Conservation (phyloP, 305 asterid species). For the Fraxinus platypoda region DNA sequence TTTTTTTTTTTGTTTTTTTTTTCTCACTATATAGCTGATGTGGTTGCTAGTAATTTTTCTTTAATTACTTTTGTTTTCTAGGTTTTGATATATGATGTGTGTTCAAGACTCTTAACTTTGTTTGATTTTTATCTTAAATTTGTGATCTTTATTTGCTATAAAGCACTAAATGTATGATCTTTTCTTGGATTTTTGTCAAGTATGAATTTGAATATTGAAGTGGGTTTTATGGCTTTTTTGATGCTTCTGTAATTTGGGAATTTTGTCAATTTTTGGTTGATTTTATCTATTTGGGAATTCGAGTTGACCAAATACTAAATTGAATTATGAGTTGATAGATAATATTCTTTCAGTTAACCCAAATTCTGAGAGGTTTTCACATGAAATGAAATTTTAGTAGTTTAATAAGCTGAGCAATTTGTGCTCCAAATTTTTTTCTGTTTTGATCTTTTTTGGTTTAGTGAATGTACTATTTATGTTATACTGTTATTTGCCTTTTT, state of each 20-base stretch:
- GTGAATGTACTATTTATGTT: not conserved
- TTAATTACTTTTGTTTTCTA: constrained; percentile 9
- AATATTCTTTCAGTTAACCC: constrained; percentile 1
- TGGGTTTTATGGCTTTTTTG: constrained; percentile 19
- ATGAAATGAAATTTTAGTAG: constrained; percentile 14
- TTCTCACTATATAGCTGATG: constrained; percentile 22
- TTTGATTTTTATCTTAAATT: constrained; percentile 23
- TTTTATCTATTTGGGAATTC: not conserved
- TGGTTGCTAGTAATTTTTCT: constrained; percentile 23
- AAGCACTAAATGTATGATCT: constrained; percentile 36
- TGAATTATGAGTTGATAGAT: constrained; percentile 11
- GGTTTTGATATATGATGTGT: constrained; percentile 21
- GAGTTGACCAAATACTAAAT: constrained; percentile 33
- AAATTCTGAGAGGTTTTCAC: constrained; percentile 4
- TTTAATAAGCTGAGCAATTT: constrained; percentile 5
- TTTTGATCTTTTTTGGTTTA: not conserved
- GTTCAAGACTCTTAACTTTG: constrained; percentile 17
- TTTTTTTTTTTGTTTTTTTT: constrained; percentile 2
- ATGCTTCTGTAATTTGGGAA: constrained; percentile 20
- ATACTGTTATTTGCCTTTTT: not conserved
- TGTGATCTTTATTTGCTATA: constrained; percentile 22
- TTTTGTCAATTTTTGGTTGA: constrained; percentile 12
- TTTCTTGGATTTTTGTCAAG: constrained; percentile 24
- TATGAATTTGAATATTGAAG: constrained; percentile 9
- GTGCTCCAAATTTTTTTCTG: no score